Evolutionary conservation across 2,329 filamentous ascomycete genomes (phyloP), one percentile per base, ranked within the genome.

Genomic region (Fusarium virguliforme): DNA sequence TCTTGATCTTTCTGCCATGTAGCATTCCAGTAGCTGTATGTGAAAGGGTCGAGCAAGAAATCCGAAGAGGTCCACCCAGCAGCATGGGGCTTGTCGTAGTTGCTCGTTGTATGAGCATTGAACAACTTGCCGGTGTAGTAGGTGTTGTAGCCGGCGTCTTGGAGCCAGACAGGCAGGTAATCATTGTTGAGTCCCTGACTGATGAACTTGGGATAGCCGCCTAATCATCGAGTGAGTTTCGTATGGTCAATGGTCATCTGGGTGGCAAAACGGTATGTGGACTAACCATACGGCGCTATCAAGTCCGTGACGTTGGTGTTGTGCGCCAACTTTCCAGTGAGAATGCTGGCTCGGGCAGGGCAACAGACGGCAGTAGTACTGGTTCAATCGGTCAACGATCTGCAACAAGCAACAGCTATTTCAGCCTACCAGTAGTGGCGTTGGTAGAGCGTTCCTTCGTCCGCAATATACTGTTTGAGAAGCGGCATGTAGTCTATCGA

Each of bases 71-170:
- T 22, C 32, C 15, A 54, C 6, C 7, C 35, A 12, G 35, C 35
- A 5, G 88, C 12, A 87, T 84, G 15, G 89, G 86, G 12, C 82
- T 38, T 80, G 73, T 90, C 80, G 77, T 91, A 92, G 67, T 90
- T 92, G 1, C 83, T 75, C 3, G 86, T 82, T 0, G 82, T 86
- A 61, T 92, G 89, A 0, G 84, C 83, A 73, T 93, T 93, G 81
- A 91, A 90, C 15, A 92, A 82, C 75, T 94, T 94, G 22, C 89
- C 91, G 0, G 87, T 87, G 74, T 92, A 93, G 76, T 91, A 92
- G 0, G 90, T 92, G 73, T 88, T 87, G 77, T 92, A 93, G 3
- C 90, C 90, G 1, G 86, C 87, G 2, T 85, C 77, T 74, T 93
- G 90, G 30, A 93, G 81, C 90, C 90, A 93, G 0, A 92, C 77